Conservation (phyloP, 192 early-diverging fungal species). For the Spinellus fusiger region DNA sequence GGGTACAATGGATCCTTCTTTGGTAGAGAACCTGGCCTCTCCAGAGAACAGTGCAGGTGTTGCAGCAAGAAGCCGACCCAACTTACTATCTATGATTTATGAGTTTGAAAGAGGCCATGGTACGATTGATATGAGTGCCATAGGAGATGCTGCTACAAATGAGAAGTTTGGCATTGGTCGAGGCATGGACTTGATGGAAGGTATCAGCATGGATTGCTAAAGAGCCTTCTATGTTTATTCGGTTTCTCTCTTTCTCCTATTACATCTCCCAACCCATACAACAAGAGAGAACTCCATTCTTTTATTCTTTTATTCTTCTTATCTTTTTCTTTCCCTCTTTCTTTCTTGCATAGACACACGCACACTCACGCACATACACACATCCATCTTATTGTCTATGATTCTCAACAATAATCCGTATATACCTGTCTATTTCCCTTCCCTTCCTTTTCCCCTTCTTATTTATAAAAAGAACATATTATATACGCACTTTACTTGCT, state of each 20-base stretch:
- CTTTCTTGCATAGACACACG: constrained; percentile 1
- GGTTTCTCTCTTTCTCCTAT: neutral
- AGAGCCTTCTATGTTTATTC: too few relatives aligned
- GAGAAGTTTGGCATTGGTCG: constrained; percentile 5
- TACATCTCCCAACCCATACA: neutral
- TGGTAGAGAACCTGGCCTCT: neutral
- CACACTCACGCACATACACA: constrained; percentile 1
- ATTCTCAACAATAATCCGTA: too few relatives aligned
- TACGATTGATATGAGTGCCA: constrained; percentile 37
- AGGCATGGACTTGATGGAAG: constrained; percentile 11
- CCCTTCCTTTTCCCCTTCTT: neutral
- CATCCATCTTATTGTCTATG: constrained; percentile 1
- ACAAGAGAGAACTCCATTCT: neutral
- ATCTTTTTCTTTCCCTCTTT: neutral
- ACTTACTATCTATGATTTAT: constrained; percentile 40
- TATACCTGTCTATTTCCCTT: too few relatives aligned
- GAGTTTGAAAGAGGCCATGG: constrained; percentile 45
- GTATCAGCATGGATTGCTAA: neutral
- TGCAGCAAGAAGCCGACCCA: neutral
- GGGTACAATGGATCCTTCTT: neutral
- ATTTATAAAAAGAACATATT: constrained; percentile 2
- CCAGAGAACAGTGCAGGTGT: neutral
- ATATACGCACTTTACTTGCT: neutral
- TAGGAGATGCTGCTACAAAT: constrained; percentile 21
- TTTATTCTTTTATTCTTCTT: neutral